Conservation (phyloP, 257 asterid species). For the Leptodermis oblonga region DNA sequence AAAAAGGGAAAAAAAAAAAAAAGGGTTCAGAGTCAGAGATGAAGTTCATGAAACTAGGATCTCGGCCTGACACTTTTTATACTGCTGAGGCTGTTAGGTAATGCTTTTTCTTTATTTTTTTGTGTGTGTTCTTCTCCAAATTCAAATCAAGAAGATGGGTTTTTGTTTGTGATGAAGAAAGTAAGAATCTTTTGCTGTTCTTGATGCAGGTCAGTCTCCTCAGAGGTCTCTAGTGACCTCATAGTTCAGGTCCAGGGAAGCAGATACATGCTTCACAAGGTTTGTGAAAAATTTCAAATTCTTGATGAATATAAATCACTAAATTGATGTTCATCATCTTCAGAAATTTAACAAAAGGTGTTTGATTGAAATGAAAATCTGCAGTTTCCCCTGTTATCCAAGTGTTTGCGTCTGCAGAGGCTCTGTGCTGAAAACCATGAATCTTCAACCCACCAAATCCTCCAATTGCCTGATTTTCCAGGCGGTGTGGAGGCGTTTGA, state of each 20-base stretch:
- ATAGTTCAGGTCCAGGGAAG: constrained; percentile 66
- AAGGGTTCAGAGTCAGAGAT: constrained; percentile 30
- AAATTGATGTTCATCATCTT: background rate
- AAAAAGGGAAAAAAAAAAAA: background rate
- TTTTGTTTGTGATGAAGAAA: background rate
- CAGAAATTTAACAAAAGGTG: background rate
- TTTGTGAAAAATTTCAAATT: constrained; percentile 16
- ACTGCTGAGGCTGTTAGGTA: constrained; percentile 63
- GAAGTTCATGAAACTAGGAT: constrained; percentile 95
- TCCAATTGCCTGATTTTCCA: constrained; percentile 74
- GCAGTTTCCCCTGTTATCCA: constrained; percentile 92
- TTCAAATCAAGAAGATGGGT: background rate
- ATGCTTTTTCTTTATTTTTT: background rate
- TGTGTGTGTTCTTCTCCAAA: background rate
- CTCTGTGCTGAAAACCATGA: constrained; percentile 56
- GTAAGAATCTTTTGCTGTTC: background rate
- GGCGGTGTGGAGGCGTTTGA: constrained; percentile 85
- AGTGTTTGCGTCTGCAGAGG: constrained; percentile 59
- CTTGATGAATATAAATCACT: background rate
- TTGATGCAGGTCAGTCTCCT: constrained; percentile 65
- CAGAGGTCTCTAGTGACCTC: constrained; percentile 83
- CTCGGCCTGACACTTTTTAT: constrained; percentile 75
- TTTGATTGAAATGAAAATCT: background rate
- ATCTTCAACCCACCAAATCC: constrained; percentile 45
- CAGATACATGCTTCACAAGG: constrained; percentile 83